Conservation (phyloP, 352 stramenopile genomes). For the Phytophthora hybrid region DNA sequence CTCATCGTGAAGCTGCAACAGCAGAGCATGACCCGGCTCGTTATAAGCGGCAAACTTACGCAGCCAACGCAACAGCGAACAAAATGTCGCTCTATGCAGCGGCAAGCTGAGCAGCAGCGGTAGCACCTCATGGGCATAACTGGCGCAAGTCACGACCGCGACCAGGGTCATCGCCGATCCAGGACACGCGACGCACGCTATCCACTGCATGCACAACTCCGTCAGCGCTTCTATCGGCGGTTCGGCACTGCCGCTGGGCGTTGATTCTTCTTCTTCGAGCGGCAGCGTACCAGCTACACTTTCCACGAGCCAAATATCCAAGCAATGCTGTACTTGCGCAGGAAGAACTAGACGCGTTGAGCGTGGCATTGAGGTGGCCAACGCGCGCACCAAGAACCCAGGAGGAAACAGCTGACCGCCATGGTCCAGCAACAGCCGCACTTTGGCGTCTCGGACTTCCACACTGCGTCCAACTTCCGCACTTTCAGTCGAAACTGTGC, state of each 20-base stretch:
- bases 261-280: slow-evolving; percentile 8
- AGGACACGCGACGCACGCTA: background rate
- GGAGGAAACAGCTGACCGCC: slow-evolving; percentile 17
- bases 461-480: background rate
- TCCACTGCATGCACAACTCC: slow-evolving; percentile 23
- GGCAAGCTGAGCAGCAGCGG: slow-evolving; percentile 24
- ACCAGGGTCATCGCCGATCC: slow-evolving; percentile 9
- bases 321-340: slow-evolving; percentile 1
- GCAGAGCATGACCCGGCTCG: background rate
- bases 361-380: background rate
- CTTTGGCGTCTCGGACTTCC: slow-evolving; percentile 13
- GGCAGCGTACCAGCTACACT: background rate
- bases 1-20: slow-evolving; percentile 21
- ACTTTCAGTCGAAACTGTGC: background rate
- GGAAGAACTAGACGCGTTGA: background rate
- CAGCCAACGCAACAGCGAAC: slow-evolving; percentile 16
- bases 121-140: slow-evolving; percentile 22
- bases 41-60: background rate
- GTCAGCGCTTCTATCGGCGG: slow-evolving; percentile 11
- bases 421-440: slow-evolving; percentile 15
- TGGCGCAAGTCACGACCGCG: slow-evolving; percentile 9
- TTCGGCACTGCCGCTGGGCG: background rate
- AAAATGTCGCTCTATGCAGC: background rate
- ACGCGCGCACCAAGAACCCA: background rate
- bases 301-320: slow-evolving; percentile 7